Evolutionary conservation across 441 rosid genomes (phyloP).

Genomic region (Eruca vesicaria): DNA sequence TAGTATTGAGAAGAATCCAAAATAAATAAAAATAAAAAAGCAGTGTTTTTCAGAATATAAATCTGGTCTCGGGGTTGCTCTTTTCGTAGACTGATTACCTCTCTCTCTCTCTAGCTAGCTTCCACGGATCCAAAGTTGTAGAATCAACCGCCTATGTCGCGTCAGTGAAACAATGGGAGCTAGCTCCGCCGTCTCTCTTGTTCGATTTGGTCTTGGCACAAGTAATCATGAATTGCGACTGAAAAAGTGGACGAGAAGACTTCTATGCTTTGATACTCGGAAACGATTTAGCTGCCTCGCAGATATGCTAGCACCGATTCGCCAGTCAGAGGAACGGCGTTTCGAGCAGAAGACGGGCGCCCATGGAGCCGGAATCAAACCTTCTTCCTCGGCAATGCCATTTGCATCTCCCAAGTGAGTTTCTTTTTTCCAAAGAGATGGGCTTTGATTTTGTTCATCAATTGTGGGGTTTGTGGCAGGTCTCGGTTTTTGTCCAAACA

Average conservation of each 20-base stretch:
- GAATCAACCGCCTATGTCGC: conserved; percentile 36
- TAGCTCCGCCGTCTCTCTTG: conserved; percentile 50
- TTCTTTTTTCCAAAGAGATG: background rate
- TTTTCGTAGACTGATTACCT: background rate
- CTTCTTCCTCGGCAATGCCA: conserved; percentile 61
- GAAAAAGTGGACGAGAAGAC: conserved; percentile 35
- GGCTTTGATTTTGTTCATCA: background rate
- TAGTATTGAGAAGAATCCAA: no score
- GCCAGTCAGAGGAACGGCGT: conserved; percentile 57
- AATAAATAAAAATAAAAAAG: no score
- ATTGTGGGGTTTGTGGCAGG: conserved; percentile 39
- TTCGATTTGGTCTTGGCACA: conserved; percentile 20
- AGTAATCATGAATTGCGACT: conserved; percentile 31
- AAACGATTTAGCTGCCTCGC: conserved; percentile 52
- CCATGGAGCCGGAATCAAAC: conserved; percentile 54
- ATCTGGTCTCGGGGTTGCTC: conserved; percentile 8
- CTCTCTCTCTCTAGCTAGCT: conserved; percentile 7
- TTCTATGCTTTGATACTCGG: conserved; percentile 19
- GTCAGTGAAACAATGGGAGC: conserved; percentile 50
- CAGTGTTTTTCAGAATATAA: background rate
- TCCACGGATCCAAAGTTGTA: conserved; percentile 7
- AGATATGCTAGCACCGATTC: conserved; percentile 56
- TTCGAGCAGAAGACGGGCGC: conserved; percentile 51
- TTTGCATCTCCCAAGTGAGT: conserved; percentile 83
- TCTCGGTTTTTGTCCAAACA: conserved; percentile 68